A percentile compares a stretch with the other conserved stretches of the same genome.
These are phyloP conservation scores for Exophiala viscosa DNA, from an alignment of 2,329 filamentous ascomycete species.

Conservation along the genomic window DNA sequence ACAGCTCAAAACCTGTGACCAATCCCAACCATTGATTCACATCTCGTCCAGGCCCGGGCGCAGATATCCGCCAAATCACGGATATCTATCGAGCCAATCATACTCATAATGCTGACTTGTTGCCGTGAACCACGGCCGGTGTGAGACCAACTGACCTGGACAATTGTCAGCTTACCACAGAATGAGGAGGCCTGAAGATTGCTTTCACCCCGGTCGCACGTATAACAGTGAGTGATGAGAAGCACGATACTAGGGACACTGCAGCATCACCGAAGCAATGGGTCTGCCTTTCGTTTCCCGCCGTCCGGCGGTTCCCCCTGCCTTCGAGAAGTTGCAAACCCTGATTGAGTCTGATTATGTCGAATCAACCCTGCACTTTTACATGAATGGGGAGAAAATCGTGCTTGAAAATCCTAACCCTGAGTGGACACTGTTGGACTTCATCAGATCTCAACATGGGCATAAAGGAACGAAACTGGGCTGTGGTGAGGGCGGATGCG, in stretches of 20 bases:
- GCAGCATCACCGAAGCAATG: neutral
- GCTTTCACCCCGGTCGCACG: too few relatives aligned
- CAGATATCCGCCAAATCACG: neutral
- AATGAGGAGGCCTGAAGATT: too few relatives aligned
- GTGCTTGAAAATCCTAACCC: slow-evolving; percentile 83
- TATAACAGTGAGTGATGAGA: too few relatives aligned
- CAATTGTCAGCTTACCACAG: too few relatives aligned
- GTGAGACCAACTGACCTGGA: too few relatives aligned
- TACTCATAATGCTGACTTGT: neutral
- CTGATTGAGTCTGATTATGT: neutral
- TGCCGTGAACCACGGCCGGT: too few relatives aligned
- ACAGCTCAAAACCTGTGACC: neutral
- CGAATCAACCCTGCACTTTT: slow-evolving; percentile 60
- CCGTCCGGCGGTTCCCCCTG: neutral
- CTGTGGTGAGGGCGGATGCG: slow-evolving; percentile 93
- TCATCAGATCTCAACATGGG: slow-evolving; percentile 77
- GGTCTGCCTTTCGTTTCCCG: neutral
- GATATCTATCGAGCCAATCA: neutral
- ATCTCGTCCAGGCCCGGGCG: neutral
- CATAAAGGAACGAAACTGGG: slow-evolving; percentile 94
- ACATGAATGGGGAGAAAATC: slow-evolving; percentile 88
- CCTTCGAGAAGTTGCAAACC: slow-evolving; percentile 1
- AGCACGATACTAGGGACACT: too few relatives aligned
- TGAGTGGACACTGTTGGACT: slow-evolving; percentile 87
- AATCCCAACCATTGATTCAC: neutral